Base-by-base conservation (phyloP, 2,329 filamentous ascomycete species). In the Mycocentrospora acerina region DNA sequence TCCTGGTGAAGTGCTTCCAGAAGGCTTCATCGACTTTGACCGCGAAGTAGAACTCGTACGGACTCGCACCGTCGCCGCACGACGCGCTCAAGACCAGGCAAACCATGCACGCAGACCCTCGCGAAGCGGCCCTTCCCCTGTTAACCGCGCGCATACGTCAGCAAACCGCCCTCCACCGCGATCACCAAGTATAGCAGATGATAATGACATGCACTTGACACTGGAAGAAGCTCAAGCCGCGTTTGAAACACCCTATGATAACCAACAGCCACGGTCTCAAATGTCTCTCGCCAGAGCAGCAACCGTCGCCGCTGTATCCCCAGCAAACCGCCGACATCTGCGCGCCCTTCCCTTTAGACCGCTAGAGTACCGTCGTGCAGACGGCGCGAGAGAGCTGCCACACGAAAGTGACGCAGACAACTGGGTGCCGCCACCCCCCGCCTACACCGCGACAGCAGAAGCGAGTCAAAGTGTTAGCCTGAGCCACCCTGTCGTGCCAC, bases 341-440 rank as follows among this genome's bases (percentile, higher is more conserved):
- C 81, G 66, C n/a, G 63, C 67, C 18, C 81, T 49, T 71, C 76
- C 32, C 70, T 80, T 27, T 68, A 77, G 36, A 70, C 77, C 51
- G 69, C 73, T 53, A 71, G 80, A 83, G 51, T 86, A 85, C 59
- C 79, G 82, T 29, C 78, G 84, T 30, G 83, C 85, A 11, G 83
- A 88, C 64, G 82, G 83, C 6, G 76, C 83, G 28, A 74, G 79
- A 28, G 85, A 90, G 55, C 77, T 89, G 52, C 88, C 88, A 4
- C 87, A 93, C 63, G 88, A 93, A 66, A 91, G 87, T 48, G 88
- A 93, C 61, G 87, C 88, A 4, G 88, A 93, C 56, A 88, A 90
- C 54, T 94, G 88, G 88, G 85, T 90, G 4, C 86, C 88, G 4
- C 88, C 88, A 4, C 88, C 88, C 7, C 88, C 88, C 3, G 87